These are phyloP conservation scores for Odontarrhena argentea DNA, from an alignment of 345 rosid species.

Conservation along the genomic window DNA sequence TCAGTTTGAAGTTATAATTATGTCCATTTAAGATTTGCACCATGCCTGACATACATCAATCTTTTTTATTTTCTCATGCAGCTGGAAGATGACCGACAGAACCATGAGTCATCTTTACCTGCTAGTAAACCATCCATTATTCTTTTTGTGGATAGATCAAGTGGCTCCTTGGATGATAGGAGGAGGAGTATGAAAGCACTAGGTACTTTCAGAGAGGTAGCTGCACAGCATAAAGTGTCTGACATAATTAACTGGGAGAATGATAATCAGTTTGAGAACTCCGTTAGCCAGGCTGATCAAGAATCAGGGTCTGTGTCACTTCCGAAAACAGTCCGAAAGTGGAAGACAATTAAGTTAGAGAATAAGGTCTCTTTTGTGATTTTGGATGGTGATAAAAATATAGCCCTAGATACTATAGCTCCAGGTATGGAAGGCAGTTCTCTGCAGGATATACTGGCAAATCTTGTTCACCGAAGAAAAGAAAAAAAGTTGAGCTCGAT, in stretches of 20 bases:
- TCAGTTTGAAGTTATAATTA: background rate
- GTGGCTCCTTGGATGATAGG: slow-evolving; percentile 56
- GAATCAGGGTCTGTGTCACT: slow-evolving; percentile 45
- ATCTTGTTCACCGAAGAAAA: slow-evolving; percentile 66
- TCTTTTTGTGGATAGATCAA: slow-evolving; percentile 85
- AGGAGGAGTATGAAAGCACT: slow-evolving; percentile 69
- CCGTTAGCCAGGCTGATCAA: slow-evolving; percentile 44
- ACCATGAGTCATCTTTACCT: slow-evolving; percentile 58
- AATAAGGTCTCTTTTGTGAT: slow-evolving; percentile 76
- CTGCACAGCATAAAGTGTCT: slow-evolving; percentile 46
- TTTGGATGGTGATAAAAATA: slow-evolving; percentile 63
- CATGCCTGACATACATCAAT: slow-evolving; percentile 16
- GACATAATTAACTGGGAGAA: slow-evolving; percentile 40
- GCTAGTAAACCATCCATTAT: slow-evolving; percentile 71
- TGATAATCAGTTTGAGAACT: slow-evolving; percentile 41
- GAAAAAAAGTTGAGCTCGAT: slow-evolving; percentile 64
- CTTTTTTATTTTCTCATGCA: slow-evolving; percentile 42
- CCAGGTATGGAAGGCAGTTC: slow-evolving; percentile 66
- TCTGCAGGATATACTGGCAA: slow-evolving; percentile 64
- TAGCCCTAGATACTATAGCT: slow-evolving; percentile 51
- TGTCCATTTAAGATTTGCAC: background rate
- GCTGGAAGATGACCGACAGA: slow-evolving; percentile 61
- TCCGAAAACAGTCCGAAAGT: slow-evolving; percentile 47
- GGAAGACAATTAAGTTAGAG: slow-evolving; percentile 52
- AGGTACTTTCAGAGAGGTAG: slow-evolving; percentile 62